Percentiles rank a stretch among this genome's conserved stretches.
phyloP scores from a whole-genome alignment of 176 grass and related monocot species.

The Cenchrus fungigraminus region DNA sequence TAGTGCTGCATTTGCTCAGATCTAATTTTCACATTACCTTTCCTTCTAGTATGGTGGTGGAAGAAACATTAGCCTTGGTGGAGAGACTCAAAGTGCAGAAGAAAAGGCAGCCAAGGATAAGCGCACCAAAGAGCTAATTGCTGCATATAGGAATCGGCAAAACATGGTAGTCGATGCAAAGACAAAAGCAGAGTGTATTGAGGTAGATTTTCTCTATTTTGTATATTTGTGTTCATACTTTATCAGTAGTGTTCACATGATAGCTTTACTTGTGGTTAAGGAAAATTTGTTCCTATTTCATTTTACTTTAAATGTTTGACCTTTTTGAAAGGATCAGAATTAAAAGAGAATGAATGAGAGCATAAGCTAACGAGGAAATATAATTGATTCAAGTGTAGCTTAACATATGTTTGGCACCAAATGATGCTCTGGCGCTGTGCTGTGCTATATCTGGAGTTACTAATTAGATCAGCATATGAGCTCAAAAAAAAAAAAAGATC shows the following conservation, averaged over 20 bases:
- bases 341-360: not conserved
- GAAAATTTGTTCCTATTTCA: not conserved
- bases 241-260: not conserved
- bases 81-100: constrained; percentile 56
- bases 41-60: constrained; percentile 73
- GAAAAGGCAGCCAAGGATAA: constrained; percentile 64
- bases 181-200: constrained; percentile 58
- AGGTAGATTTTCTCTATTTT: constrained; percentile 40
- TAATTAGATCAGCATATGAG: not conserved
- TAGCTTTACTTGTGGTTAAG: constrained; percentile 8
- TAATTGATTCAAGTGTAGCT: constrained; percentile 16
- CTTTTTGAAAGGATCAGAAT: constrained; percentile 27
- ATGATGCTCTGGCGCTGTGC: not conserved
- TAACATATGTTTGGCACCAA: constrained; percentile 1
- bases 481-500: no score
- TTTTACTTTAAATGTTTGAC: not conserved
- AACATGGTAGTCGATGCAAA: constrained; percentile 58
- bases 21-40: constrained; percentile 33
- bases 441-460: not conserved
- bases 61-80: constrained; percentile 67
- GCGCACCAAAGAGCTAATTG: constrained; percentile 57
- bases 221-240: no score
- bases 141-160: constrained; percentile 59
- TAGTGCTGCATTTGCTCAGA: not conserved
- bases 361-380: constrained; percentile 7